Evolutionary conservation across 208 protist genomes (phyloP).

Genomic region (Trypanosoma congolense): DNA sequence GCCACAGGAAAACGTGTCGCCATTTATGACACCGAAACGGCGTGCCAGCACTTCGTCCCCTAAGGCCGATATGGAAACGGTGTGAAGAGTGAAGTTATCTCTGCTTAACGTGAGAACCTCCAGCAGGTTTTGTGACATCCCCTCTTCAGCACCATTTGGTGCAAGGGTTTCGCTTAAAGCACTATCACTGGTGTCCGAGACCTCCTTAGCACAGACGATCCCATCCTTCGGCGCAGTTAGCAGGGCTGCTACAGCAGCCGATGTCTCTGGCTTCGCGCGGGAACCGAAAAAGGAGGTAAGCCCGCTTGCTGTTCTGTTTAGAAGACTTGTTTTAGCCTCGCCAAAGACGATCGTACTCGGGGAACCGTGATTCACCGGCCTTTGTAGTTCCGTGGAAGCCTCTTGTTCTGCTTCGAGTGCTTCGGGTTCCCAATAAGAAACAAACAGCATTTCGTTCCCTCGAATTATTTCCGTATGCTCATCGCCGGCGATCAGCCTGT

Average conservation of each 20-base stretch:
- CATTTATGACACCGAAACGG: slow-evolving; percentile 8
- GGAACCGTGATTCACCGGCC: too few species aligned
- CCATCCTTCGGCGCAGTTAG: slow-evolving; percentile 16
- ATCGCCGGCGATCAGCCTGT: slow-evolving; percentile 12
- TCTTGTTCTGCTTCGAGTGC: slow-evolving; percentile 9
- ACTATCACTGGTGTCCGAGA: background rate
- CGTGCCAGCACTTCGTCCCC: slow-evolving; percentile 7
- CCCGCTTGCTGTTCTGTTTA: slow-evolving; percentile 15
- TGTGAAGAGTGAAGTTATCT: slow-evolving; percentile 13
- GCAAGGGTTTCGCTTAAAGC: background rate
- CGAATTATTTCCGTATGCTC: slow-evolving; percentile 16
- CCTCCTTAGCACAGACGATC: background rate
- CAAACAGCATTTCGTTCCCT: slow-evolving; percentile 59
- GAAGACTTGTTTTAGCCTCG: background rate
- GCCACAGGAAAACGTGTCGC: slow-evolving; percentile 26
- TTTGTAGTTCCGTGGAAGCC: slow-evolving; percentile 8
- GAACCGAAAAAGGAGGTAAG: slow-evolving; percentile 61
- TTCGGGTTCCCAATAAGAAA: slow-evolving; percentile 46
- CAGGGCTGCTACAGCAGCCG: slow-evolving; percentile 45
- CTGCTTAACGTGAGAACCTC: slow-evolving; percentile 2
- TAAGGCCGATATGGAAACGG: slow-evolving; percentile 12
- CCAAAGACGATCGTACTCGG: too few species aligned
- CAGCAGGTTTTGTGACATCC: background rate
- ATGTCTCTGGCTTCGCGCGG: slow-evolving; percentile 13
- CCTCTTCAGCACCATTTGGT: background rate